Evolutionary conservation across 2,329 filamentous ascomycete species (phyloP), one percentile per base, ranked within the genome.

Genomic region (Epichloe amarillans): DNA sequence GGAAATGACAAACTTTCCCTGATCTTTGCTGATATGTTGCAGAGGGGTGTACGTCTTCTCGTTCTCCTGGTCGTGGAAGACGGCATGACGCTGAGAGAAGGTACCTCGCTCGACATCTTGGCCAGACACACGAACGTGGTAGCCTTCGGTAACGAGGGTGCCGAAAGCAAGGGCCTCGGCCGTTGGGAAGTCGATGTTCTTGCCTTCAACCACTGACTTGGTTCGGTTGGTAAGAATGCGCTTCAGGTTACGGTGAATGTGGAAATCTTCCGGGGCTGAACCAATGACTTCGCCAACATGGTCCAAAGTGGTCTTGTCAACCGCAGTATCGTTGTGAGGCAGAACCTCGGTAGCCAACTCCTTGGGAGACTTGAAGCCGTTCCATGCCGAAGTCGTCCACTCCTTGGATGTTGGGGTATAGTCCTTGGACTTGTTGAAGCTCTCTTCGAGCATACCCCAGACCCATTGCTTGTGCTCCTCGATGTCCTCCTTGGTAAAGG

Each of bases 381-480:
- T 95, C 93, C 93, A 98, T 51, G 93, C 91, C 48, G 90, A 96
- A 8, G 93, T 97, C 60, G 95, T 83, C 93, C 93, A 98, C 72
- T 98, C 93, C 73, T 95, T 95, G 58, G 90, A 87, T 40, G 87
- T 94, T 44, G 93, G 88, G 69, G 91, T 86, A 72, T 98, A 98
- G 63, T 98, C 91, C 72, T 94, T 97, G 71, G 90, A 95, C 71
- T 91, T 89, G 62, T 88, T 79, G 70, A 97, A 98, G 72, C 89
- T 96, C 69, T 97, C 91, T 64, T 95, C 91, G 52, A 98, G 78
- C 90, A 97, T 97, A 55, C 87, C 87, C 93, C 91, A 98, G 53
- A 97, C 93, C 93, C 93, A 98, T 69, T 94, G 87, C 79, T 95
- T 95, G 78, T 98, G 93, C 76, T 98, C 93, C 53, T 98, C 91